These are phyloP conservation scores for Thyridium curvatum DNA, from an alignment of 2,329 filamentous ascomycete species.

Conservation along the genomic window DNA sequence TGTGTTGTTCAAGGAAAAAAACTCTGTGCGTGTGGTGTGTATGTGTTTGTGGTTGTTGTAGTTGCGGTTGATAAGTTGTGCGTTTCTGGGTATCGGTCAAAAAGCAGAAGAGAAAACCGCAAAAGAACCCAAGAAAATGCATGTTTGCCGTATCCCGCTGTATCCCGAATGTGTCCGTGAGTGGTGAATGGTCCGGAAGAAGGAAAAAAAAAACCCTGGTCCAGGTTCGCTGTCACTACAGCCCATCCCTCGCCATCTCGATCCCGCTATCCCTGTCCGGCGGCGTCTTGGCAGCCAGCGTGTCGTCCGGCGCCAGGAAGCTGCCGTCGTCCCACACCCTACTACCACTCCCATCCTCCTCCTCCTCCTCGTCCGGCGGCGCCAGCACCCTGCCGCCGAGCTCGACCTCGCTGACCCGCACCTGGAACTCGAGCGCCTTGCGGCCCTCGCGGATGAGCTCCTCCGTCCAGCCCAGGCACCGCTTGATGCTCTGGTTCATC, in stretches of 20 bases:
- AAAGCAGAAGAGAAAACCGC: conserved; percentile 1
- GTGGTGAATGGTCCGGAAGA: conserved; percentile 4
- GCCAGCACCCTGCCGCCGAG: conserved; percentile 75
- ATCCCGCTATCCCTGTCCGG: conserved; percentile 49
- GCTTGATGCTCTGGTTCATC: conserved; percentile 89
- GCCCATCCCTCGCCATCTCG: conserved; percentile 35
- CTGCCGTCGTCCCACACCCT: too few relatives aligned
- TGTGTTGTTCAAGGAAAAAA: too few relatives aligned
- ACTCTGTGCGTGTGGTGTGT: too few relatives aligned
- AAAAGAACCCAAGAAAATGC: too few relatives aligned
- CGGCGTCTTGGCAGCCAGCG: conserved; percentile 19
- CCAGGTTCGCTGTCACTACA: conserved; percentile 12
- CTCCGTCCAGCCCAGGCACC: conserved; percentile 85
- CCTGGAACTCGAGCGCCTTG: conserved; percentile 78
- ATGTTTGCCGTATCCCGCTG: too few relatives aligned
- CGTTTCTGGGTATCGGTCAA: not conserved
- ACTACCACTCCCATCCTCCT: conserved; percentile 19
- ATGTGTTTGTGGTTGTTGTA: not conserved
- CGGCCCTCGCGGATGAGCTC: conserved; percentile 82
- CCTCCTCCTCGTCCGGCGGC: conserved; percentile 56
- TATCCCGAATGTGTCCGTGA: conserved; percentile 8
- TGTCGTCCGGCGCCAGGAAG: too few relatives aligned
- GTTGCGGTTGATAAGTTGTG: not conserved
- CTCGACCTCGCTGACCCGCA: conserved; percentile 72
- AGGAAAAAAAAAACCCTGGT: not conserved